Conservation (phyloP, 768 basidiomycete species). For the Lentinus brumalis region DNA sequence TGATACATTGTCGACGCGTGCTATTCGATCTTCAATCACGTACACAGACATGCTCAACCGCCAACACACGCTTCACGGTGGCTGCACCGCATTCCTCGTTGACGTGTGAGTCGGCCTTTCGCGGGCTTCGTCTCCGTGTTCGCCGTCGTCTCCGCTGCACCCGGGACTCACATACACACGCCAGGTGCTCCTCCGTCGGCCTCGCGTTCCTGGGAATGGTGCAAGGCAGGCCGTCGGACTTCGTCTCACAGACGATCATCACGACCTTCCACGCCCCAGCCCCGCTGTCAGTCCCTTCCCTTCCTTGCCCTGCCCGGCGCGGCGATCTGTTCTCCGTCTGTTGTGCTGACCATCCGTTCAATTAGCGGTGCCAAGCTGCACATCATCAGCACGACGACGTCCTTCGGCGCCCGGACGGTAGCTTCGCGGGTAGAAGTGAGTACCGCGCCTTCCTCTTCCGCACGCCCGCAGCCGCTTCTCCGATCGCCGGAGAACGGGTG, state of each 20-base stretch:
- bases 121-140: neutral
- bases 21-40: neutral
- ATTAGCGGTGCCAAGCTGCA: conserved; percentile 1
- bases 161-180: neutral
- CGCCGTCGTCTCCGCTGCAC: neutral
- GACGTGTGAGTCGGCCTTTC: conserved; percentile 1
- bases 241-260: conserved; percentile 4
- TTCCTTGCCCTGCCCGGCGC: neutral
- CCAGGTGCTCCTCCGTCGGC: conserved; percentile 2
- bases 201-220: conserved; percentile 1
- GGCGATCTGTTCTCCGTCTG: neutral
- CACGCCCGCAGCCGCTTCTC: neutral
- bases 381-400: conserved; percentile 1
- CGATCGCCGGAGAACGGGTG: neutral
- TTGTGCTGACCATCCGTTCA: neutral
- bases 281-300: neutral
- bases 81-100: conserved; percentile 1
- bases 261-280: conserved; percentile 2
- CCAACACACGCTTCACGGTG: neutral
- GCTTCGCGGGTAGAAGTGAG: neutral
- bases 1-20: neutral
- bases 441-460: neutral
- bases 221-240: conserved; percentile 2
- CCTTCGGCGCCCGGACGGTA: conserved; percentile 4
- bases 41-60: conserved; percentile 4